Evolutionary conservation across 140 eudicot species (phyloP), one percentile per base, ranked within the genome.

Genomic region (Erigeron philadelphicus): DNA sequence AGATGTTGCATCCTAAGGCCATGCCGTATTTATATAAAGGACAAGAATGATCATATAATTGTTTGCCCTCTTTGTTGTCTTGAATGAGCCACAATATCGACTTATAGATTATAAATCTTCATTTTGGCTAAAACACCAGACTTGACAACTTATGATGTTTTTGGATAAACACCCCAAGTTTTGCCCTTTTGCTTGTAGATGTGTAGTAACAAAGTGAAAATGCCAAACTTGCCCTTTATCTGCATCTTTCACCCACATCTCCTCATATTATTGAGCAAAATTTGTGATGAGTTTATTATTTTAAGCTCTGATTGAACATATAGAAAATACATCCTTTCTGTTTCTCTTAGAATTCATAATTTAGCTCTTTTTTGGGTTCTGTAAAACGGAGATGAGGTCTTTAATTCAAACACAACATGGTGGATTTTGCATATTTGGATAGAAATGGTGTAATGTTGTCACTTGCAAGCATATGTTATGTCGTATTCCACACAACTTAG

Each of bases 321-420:
- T 50, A 17, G 19, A 21, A 17, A 18, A 8, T 19, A 8, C 21
- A 9, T 56, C 11, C 4, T 56, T 19, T 56, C 21, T 56, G 62
- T 17, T 57, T 9, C 17, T 42, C 15, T 60, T 18, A 45, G 69
- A 35, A 48, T 61, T 16, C 18, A 31, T 35, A 17, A 49, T 45
- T 60, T 61, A 18, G 6, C 45, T n/a, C 10, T 71, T 71, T 58
- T 71, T 59, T 59, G 8, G 10, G 68, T 60, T 59, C 67, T 59
- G 7, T 12, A 45, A 46, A 49, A 46, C 49, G 60, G 17, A 60
- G 68, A 52, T 35, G 19, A 25, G 67, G 68, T 45, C 5, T 72
- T 35, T 47, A 4, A n/a, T 18, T 43, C 13, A 35, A 60, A 72
- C 25, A 52, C 18, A 19, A 4, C 19, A 71, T 71, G 3, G 40